Evolutionary conservation across 202 grass and related monocot genomes (phyloP).

Genomic region (Carex arenaria): DNA sequence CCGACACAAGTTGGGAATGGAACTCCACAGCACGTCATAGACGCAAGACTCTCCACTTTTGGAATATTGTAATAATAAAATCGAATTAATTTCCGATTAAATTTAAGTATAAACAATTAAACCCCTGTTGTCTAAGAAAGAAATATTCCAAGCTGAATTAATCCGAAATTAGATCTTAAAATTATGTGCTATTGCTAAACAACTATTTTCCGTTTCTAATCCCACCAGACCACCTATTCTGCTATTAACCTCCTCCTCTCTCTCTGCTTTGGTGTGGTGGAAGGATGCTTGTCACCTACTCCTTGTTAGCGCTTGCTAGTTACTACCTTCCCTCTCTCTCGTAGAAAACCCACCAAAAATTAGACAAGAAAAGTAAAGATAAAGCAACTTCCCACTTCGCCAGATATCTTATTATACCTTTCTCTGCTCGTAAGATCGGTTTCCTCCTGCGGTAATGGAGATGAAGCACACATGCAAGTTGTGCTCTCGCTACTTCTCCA

Average conservation of each 20-base stretch:
- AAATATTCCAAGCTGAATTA: constrained; percentile 22
- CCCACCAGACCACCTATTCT: constrained; percentile 8
- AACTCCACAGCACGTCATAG: constrained; percentile 18
- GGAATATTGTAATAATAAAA: not conserved
- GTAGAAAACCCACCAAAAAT: constrained; percentile 13
- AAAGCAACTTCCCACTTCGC: constrained; percentile 14
- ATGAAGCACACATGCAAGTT: constrained; percentile 79
- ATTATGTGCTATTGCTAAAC: not conserved
- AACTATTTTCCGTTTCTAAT: not conserved
- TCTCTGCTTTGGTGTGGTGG: constrained; percentile 36
- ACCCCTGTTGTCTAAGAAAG: not conserved
- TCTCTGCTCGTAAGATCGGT: not conserved
- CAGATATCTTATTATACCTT: constrained; percentile 4
- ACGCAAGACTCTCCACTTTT: constrained; percentile 5
- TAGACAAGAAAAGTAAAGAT: constrained; percentile 32
- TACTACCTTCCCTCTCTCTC: constrained; percentile 20
- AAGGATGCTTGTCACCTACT: constrained; percentile 87
- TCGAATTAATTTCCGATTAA: not conserved
- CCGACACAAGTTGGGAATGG: not conserved
- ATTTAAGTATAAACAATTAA: not conserved
- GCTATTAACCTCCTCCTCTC: not conserved
- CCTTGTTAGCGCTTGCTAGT: constrained; percentile 34
- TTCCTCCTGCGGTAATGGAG: constrained; percentile 44
- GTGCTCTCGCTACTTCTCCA: constrained; percentile 78
- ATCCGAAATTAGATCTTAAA: not conserved